Evolutionary conservation across 1,284 basidiomycete genomes (phyloP).

Genomic region (Naganishia albida): DNA sequence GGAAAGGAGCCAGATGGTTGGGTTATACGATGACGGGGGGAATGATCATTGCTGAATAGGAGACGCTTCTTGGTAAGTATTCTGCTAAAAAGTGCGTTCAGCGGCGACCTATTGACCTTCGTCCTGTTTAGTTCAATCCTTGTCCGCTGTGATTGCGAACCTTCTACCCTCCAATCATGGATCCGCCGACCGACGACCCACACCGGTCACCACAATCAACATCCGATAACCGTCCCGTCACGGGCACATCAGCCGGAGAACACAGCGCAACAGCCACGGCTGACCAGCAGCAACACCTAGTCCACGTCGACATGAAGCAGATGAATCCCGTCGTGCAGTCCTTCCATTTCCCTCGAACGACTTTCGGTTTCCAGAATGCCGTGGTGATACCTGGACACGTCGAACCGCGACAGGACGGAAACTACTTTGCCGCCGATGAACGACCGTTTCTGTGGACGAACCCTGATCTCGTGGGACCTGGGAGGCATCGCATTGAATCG

Average conservation of each 20-base stretch:
- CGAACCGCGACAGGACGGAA: not conserved
- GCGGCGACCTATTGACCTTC: too few relatives aligned
- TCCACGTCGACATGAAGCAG: too few relatives aligned
- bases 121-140: too few relatives aligned
- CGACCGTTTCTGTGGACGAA: constrained; percentile 22
- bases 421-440: constrained; percentile 5
- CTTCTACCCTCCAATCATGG: not conserved
- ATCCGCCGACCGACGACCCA: not conserved
- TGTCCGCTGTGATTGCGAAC: not conserved
- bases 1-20: too few relatives aligned
- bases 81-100: too few relatives aligned
- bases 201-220: not conserved
- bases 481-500: not conserved
- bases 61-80: too few relatives aligned
- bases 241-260: not conserved
- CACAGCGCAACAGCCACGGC: not conserved
- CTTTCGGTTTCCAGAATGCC: constrained; percentile 14
- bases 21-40: too few relatives aligned
- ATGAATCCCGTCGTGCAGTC: not conserved
- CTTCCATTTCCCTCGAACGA: constrained; percentile 4
- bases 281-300: not conserved
- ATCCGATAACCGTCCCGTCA: too few relatives aligned
- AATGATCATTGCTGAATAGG: too few relatives aligned
- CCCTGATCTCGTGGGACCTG: not conserved
- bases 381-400: constrained; percentile 13